These are phyloP conservation scores for Pycnococcus provasolii DNA, from an alignment of 139 green algal genomes.

Conservation along the genomic window DNA sequence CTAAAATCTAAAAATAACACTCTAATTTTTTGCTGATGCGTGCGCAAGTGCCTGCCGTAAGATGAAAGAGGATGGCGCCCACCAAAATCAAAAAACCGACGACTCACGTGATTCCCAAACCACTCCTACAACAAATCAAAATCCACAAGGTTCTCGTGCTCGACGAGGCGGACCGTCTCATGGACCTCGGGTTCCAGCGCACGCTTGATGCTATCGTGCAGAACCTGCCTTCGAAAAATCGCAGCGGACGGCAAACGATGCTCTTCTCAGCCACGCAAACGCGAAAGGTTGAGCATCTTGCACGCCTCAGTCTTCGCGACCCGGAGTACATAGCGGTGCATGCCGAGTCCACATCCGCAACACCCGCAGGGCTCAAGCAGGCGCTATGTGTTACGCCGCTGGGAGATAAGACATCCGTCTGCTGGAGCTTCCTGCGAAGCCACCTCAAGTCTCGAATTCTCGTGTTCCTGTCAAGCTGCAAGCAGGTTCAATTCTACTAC, in stretches of 20 bases:
- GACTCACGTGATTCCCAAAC: too few relatives aligned
- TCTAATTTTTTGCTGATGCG: too few relatives aligned
- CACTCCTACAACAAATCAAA: too few relatives aligned
- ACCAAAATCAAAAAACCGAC: too few relatives aligned
- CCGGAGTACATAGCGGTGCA: slow-evolving; percentile 89
- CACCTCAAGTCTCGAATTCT: slow-evolving; percentile 77
- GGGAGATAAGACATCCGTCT: slow-evolving; percentile 75
- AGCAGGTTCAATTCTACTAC: slow-evolving; percentile 89
- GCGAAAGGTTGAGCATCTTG: slow-evolving; percentile 48
- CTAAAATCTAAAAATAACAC: too few relatives aligned
- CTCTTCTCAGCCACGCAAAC: slow-evolving; percentile 69
- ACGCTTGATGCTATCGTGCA: slow-evolving; percentile 87
- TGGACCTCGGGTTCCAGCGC: slow-evolving; percentile 89
- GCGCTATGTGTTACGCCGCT: slow-evolving; percentile 21
- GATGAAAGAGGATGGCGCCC: too few relatives aligned
- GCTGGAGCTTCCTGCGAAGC: slow-evolving; percentile 91
- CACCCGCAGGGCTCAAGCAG: slow-evolving; percentile 81
- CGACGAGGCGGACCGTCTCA: slow-evolving; percentile 91
- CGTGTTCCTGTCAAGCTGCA: slow-evolving; percentile 93
- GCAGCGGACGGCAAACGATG: slow-evolving; percentile 63
- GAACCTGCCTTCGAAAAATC: slow-evolving; percentile 58
- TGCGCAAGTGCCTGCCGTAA: too few relatives aligned
- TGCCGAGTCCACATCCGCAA: slow-evolving; percentile 64
- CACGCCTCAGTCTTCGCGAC: slow-evolving; percentile 56
- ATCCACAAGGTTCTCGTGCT: slow-evolving; percentile 67